A percentile compares a stretch with the other conserved stretches of the same genome.
These are phyloP conservation scores for Podila horticola DNA, from an alignment of 192 early-diverging fungal species.

Conservation along the genomic window DNA sequence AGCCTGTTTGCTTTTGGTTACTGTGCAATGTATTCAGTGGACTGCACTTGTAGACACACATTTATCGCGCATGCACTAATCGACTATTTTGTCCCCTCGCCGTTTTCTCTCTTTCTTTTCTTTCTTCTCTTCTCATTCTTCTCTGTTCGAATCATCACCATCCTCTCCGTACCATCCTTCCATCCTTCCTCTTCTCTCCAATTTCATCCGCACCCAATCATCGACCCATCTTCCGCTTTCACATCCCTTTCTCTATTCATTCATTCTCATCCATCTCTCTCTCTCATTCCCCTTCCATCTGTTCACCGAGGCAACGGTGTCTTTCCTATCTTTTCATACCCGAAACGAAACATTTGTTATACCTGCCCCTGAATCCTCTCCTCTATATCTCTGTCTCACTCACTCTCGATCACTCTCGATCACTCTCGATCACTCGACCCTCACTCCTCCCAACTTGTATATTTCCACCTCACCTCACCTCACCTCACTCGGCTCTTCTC, in stretches of 20 bases:
- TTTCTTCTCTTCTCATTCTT: background rate
- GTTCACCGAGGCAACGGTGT: background rate
- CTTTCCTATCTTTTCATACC: background rate
- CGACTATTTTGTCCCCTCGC: background rate
- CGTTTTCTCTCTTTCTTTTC: background rate
- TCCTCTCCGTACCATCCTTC: background rate
- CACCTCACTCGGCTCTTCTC: background rate
- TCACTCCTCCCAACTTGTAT: constrained; percentile 10
- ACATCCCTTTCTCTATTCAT: constrained; percentile 13
- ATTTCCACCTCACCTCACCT: background rate
- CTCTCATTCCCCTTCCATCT: constrained; percentile 1
- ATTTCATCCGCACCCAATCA: constrained; percentile 1
- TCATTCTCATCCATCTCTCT: background rate
- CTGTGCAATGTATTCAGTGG: too few species aligned
- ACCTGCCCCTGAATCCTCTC: background rate
- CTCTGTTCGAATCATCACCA: constrained; percentile 1
- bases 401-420: too few species aligned
- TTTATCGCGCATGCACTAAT: background rate
- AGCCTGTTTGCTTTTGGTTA: too few species aligned
- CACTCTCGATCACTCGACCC: background rate
- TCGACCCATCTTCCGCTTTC: background rate
- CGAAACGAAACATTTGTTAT: background rate
- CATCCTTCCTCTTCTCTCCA: background rate
- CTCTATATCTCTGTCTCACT: too few species aligned
- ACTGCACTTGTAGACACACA: background rate